Percentiles rank a stretch among this genome's conserved stretches.
These are phyloP conservation scores for Podosphaera fusca DNA, from an alignment of 2,329 filamentous ascomycete genomes.

Conservation along the genomic window DNA sequence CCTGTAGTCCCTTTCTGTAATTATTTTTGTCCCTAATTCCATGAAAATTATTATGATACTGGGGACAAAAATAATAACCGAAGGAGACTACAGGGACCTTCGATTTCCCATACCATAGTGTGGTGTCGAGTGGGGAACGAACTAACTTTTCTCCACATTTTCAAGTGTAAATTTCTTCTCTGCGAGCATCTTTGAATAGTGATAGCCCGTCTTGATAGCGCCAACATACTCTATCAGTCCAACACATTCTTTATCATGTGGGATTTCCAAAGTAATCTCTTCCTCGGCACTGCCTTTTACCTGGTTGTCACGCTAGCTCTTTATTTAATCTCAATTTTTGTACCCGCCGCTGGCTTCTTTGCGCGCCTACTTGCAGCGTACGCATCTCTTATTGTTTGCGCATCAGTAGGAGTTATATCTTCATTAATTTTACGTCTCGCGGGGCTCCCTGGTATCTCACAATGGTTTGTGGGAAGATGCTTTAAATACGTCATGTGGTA, in stretches of 20 bases:
- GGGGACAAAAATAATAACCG: no score
- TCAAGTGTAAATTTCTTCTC: no score
- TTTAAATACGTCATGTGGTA: conserved; percentile 63
- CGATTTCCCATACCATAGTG: no score
- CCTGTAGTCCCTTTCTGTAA: no score
- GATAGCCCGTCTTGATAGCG: no score
- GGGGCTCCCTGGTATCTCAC: conserved; percentile 53
- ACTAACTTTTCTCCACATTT: no score
- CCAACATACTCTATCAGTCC: no score
- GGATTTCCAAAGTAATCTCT: conserved; percentile 14
- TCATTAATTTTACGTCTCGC: conserved; percentile 47
- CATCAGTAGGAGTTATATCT: conserved; percentile 53
- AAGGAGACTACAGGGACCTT: no score
- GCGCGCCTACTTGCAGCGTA: conserved; percentile 47
- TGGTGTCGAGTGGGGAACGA: no score
- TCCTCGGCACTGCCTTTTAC: conserved; percentile 29
- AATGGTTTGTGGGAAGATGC: conserved; percentile 60
- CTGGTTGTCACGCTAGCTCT: conserved; percentile 27
- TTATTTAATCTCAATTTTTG: conserved; percentile 36
- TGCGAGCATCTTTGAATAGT: no score
- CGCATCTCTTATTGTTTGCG: conserved; percentile 32
- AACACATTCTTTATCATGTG: conserved; percentile 5
- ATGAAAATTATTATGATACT: no score
- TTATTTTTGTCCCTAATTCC: no score
- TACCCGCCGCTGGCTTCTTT: conserved; percentile 39